Base-by-base conservation (phyloP, 2,329 filamentous ascomycete genomes). In the Epichloe aotearoae region DNA sequence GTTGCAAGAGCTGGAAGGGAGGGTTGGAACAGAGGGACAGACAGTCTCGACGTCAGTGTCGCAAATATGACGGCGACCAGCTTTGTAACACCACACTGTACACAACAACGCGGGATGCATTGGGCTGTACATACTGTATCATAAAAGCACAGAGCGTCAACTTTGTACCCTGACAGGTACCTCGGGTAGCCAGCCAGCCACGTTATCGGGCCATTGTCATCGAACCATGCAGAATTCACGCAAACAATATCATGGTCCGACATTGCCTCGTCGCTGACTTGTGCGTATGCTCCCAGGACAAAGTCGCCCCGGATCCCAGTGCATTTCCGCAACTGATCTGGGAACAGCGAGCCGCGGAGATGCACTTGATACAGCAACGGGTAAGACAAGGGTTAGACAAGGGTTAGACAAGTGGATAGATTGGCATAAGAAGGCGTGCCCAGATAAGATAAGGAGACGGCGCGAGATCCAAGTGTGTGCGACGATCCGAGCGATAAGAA, bases 1-100 rank as follows among this genome's bases (percentile, higher is more conserved):
- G 49, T 11, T 59, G 42, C 37, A 37, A 26, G 46, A 52, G 49
- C 11, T 26, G 46, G 46, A 49, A 30, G 30, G 23, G 46, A 23
- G n/a, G 40, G 14, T 12, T 3, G 5, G 11, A 45, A n/a, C 19
- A 44, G 20, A 33, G 14, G 14, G 42, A 19, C 33, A 39, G 11
- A 5, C n/a, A 17, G n/a, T 14, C 8, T 15, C n/a, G 26, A 33
- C 38, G 38, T 3, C 8, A 30, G 30, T 30, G 30, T 30, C 30
- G 8, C 30, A 30, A 30, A 30, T 4, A 30, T 11, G 30, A 30
- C 8, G 37, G 12, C 37, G 12, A 38, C 5, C 37, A n/a, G 37
- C 37, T 11, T 5, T 38, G 33, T 23, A 36, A 46, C 45, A 46
- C n/a, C 3, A 36, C 23, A 34, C 20, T 19, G 14, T 38, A 6